These are phyloP conservation scores for Pichia thaimueangensis DNA, from an alignment of 805 yeast species.

Conservation along the genomic window DNA sequence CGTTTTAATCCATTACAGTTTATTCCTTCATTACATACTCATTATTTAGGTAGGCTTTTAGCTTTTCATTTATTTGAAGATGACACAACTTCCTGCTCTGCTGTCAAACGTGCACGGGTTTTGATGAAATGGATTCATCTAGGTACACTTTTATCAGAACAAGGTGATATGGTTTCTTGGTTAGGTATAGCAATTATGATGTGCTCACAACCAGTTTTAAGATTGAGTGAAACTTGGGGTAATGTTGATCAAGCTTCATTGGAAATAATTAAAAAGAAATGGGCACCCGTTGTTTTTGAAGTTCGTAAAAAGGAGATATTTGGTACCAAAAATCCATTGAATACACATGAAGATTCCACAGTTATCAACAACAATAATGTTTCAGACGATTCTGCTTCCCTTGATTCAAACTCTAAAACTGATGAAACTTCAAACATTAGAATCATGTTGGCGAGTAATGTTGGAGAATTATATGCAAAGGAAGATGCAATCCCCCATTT, in stretches of 20 bases:
- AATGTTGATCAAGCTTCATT: conserved; percentile 53
- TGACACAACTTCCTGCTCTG: conserved; percentile 24
- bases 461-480: conserved; percentile 71
- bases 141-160: conserved; percentile 67
- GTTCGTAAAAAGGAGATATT: conserved; percentile 49
- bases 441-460: conserved; percentile 81
- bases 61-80: conserved; percentile 63
- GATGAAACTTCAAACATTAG: conserved; percentile 27
- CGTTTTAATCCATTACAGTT: conserved; percentile 71
- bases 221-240: conserved; percentile 72
- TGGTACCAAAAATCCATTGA: conserved; percentile 31
- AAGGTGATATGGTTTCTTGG: conserved; percentile 95
- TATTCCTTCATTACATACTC: conserved; percentile 58
- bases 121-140: conserved; percentile 79
- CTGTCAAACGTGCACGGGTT: conserved; percentile 53
- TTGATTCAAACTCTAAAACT: not conserved
- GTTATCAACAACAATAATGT: not conserved
- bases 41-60: conserved; percentile 69
- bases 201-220: conserved; percentile 74
- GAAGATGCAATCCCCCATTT: conserved; percentile 81
- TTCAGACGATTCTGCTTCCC: not conserved
- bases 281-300: conserved; percentile 92
- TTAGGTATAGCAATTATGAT: conserved; percentile 78
- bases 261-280: conserved; percentile 62
- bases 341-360: not conserved